Conservation (phyloP, 371 early-diverging fungal species). For the Mortierella sp. region DNA sequence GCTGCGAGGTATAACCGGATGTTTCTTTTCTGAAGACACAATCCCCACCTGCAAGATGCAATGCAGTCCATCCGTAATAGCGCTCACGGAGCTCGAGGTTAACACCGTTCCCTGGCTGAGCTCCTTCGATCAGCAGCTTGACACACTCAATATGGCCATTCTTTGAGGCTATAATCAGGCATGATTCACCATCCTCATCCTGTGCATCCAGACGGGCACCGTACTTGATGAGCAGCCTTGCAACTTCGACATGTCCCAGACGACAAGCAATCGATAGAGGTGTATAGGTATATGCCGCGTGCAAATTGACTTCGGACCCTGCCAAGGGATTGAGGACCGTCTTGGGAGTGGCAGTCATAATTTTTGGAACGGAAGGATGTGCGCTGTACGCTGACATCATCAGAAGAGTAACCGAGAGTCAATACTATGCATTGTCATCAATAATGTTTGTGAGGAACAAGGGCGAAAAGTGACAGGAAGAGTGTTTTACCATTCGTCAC, state of each 20-base stretch:
- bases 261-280: conserved; percentile 71
- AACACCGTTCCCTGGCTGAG: conserved; percentile 18
- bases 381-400: conserved; percentile 10
- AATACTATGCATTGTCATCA: neutral
- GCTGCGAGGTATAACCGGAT: too few relatives aligned
- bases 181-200: conserved; percentile 76
- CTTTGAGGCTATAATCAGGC: conserved; percentile 69
- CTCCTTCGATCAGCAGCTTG: conserved; percentile 56
- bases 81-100: conserved; percentile 55
- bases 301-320: conserved; percentile 49
- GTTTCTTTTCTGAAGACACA: neutral
- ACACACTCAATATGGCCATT: conserved; percentile 67
- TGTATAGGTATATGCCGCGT: conserved; percentile 52
- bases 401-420: too few relatives aligned
- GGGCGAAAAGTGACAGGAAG: neutral
- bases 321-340: conserved; percentile 44
- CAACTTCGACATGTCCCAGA: conserved; percentile 60
- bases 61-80: conserved; percentile 72
- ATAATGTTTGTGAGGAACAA: neutral
- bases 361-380: conserved; percentile 32
- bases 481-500: conserved; percentile 29
- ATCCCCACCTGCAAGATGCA: conserved; percentile 67
- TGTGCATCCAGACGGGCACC: conserved; percentile 65
- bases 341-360: conserved; percentile 38
- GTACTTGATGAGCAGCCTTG: conserved; percentile 61